Evolutionary conservation across 257 asterid genomes (phyloP).

Genomic region (Striga asiatica): DNA sequence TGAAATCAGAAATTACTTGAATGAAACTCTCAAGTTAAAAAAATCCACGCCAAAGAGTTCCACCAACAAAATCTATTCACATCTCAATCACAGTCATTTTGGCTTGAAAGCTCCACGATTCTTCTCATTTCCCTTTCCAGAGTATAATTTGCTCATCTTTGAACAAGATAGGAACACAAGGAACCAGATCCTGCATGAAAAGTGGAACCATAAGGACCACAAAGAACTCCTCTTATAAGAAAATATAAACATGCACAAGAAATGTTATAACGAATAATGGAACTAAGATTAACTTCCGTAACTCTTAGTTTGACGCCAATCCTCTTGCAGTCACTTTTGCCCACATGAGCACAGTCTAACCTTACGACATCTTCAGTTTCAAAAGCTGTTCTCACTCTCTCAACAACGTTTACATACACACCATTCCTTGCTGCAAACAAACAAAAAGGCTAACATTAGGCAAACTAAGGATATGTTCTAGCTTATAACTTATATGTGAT

Average conservation of each 20-base stretch:
- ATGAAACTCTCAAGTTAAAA: neutral
- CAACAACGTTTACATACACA: slow-evolving; percentile 74
- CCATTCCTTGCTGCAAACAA: slow-evolving; percentile 68
- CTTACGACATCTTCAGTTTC: slow-evolving; percentile 67
- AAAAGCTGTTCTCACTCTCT: slow-evolving; percentile 60
- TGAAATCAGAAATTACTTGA: neutral
- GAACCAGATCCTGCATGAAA: slow-evolving; percentile 66
- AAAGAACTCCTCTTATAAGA: neutral
- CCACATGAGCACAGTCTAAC: slow-evolving; percentile 65
- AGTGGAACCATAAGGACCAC: neutral
- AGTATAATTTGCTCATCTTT: slow-evolving; percentile 76
- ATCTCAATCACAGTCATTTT: neutral
- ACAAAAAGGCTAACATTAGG: slow-evolving; percentile 3
- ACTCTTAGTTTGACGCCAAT: slow-evolving; percentile 85
- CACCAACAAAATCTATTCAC: neutral
- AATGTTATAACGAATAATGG: neutral
- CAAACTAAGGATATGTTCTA: neutral
- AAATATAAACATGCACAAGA: neutral
- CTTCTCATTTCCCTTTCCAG: slow-evolving; percentile 50
- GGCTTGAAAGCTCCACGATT: neutral
- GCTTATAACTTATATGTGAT: too few species aligned
- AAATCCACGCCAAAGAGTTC: neutral
- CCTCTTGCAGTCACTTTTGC: slow-evolving; percentile 81
- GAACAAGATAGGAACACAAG: slow-evolving; percentile 74
- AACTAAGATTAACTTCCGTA: slow-evolving; percentile 14